A percentile compares a stretch with the other conserved stretches of the same genome.
Conservation (phyloP, 2,329 filamentous ascomycete species). For the Cladosporium sp. region DNA sequence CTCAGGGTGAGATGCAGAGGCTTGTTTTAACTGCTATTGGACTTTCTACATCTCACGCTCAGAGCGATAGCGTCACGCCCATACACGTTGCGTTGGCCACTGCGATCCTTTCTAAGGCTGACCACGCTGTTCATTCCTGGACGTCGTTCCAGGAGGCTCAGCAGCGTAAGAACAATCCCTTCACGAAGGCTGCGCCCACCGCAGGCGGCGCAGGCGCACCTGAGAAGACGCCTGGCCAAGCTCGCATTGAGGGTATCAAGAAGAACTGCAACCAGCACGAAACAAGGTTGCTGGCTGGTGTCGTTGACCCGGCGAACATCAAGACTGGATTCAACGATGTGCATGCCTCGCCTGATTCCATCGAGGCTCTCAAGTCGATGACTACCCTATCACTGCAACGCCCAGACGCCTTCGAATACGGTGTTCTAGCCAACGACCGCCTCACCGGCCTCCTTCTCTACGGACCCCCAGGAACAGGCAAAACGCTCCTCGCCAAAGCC, state of each 20-base stretch:
- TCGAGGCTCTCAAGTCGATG: conserved; percentile 81
- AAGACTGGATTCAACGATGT: conserved; percentile 85
- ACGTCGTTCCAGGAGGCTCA: conserved; percentile 5
- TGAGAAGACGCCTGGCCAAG: conserved; percentile 10
- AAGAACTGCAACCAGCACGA: conserved; percentile 70
- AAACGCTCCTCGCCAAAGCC: conserved; percentile 70
- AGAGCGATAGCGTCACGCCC: conserved; percentile 27
- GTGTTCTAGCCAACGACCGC: conserved; percentile 83
- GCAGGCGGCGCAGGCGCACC: background rate
- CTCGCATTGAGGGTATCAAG: conserved; percentile 45
- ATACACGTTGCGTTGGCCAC: conserved; percentile 34
- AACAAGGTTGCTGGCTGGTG: conserved; percentile 73
- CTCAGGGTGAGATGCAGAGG: conserved; percentile 58
- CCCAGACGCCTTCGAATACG: conserved; percentile 91
- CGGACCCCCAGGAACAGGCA: conserved; percentile 84
- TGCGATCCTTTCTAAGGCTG: conserved; percentile 16
- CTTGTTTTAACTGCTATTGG: conserved; percentile 53
- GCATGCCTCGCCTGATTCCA: conserved; percentile 74
- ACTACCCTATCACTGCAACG: conserved; percentile 82
- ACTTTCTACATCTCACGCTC: conserved; percentile 36
- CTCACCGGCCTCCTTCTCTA: conserved; percentile 96
- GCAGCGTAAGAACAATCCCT: background rate
- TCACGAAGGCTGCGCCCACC: background rate
- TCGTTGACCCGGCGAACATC: conserved; percentile 77
- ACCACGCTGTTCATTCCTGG: conserved; percentile 18